Base-by-base conservation (phyloP, 345 rosid genomes). In the Turnera subulata region DNA sequence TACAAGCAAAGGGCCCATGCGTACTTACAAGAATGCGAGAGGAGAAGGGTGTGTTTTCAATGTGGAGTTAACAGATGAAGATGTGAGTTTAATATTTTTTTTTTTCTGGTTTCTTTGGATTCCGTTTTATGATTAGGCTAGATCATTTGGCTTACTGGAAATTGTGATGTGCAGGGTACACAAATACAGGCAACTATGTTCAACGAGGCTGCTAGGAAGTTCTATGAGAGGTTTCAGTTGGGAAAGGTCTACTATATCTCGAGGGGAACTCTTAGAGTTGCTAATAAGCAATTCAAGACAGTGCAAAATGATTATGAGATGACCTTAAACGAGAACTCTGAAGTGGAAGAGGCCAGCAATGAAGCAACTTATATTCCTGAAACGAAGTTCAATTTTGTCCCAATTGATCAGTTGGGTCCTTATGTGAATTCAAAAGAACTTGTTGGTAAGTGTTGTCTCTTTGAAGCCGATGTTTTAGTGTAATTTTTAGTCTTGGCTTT, bases 181-280 rank as follows among this genome's bases (percentile, higher is more conserved):
- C 96, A 92, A 60, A 92, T 92, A 57, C 97, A 86, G 75, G 94
- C 97, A 2, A 86, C 98, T 0, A 92, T 92, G 98, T 92, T 92
- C 51, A 92, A 92, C 45, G 97, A 82, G 40, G 97, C 97, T 65
- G 98, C 97, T 8, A 75, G 46, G 71, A 92, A 84, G 65, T 92
- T 89, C 62, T 84, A 29, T 64, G 95, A 84, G 0, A 84, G 50
- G 73, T 86, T 92, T 59, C 81, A 84, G 24, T 8, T 89, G 61
- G 98, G 98, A 46, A 92, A 86, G 63, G 94, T 89, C 15, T 92
- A 84, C 65, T 92, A 79, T 71, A 83, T 92, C 54, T 89, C 98
- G 0, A 89, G 64, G 56, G 98, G 97, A 46, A 73, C 83, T 16
- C 89, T 92, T 5, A 84, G 52, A 56, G 85, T 92, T 61, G 97